These are phyloP conservation scores for Cyberlindnera galapagoensis DNA, from an alignment of 805 yeast genomes.

Conservation along the genomic window DNA sequence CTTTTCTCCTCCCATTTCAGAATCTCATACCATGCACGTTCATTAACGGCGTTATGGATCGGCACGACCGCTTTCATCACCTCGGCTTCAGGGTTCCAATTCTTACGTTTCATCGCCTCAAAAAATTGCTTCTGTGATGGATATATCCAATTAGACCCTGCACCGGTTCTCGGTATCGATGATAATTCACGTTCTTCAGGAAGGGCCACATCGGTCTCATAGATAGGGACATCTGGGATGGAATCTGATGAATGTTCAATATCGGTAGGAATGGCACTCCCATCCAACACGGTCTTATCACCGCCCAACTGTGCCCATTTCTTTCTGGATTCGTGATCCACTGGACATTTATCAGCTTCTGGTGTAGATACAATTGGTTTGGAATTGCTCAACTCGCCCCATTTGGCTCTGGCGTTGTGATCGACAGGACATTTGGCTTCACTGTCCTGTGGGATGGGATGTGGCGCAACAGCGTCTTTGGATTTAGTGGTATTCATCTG, in stretches of 20 bases:
- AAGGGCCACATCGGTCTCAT: slow-evolving; percentile 34
- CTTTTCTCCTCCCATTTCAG: slow-evolving; percentile 68
- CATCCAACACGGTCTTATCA: slow-evolving; percentile 13
- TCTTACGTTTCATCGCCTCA: slow-evolving; percentile 89
- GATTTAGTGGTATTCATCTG: slow-evolving; percentile 1
- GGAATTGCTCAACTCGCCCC: slow-evolving; percentile 39
- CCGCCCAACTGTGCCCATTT: slow-evolving; percentile 44
- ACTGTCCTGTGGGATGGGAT: slow-evolving; percentile 16
- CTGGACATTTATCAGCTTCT: slow-evolving; percentile 49
- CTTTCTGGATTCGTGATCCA: slow-evolving; percentile 52
- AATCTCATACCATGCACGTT: slow-evolving; percentile 84
- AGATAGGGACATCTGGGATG: slow-evolving; percentile 29
- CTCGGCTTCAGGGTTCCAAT: slow-evolving; percentile 72
- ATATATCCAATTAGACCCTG: slow-evolving; percentile 76
- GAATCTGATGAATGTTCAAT: slow-evolving; percentile 41
- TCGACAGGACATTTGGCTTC: slow-evolving; percentile 61
- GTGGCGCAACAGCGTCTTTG: slow-evolving; percentile 9
- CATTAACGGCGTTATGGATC: slow-evolving; percentile 89
- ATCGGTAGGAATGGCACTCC: slow-evolving; percentile 15
- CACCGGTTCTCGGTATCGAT: slow-evolving; percentile 75
- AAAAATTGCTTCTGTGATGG: slow-evolving; percentile 94
- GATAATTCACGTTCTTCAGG: slow-evolving; percentile 74
- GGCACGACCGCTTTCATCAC: slow-evolving; percentile 94
- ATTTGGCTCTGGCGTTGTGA: slow-evolving; percentile 49
- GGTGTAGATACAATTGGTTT: slow-evolving; percentile 5